A percentile compares a stretch with the other conserved stretches of the same genome.
These are phyloP conservation scores for Phytophthora ohioensis DNA, from an alignment of 352 stramenopile species.

Conservation along the genomic window DNA sequence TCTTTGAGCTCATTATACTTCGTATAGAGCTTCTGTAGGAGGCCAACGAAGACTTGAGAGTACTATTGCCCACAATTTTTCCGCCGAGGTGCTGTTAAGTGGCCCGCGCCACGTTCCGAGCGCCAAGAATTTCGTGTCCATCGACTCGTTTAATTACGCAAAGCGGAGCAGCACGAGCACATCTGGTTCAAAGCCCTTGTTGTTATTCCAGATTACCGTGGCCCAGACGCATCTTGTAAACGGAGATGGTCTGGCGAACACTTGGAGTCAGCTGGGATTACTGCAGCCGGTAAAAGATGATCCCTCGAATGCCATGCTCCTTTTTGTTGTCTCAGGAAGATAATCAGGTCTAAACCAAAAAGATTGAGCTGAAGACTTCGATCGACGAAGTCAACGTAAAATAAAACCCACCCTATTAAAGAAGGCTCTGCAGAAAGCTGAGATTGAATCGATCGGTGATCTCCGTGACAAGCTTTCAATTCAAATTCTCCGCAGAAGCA, in stretches of 20 bases:
- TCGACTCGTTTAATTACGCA: conserved; percentile 22
- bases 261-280: neutral
- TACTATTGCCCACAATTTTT: conserved; percentile 4
- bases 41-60: neutral
- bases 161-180: neutral
- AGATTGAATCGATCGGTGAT: neutral
- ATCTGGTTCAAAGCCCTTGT: neutral
- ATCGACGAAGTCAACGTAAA: neutral
- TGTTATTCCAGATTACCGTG: conserved; percentile 14
- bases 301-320: neutral
- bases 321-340: neutral
- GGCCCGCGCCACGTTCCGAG: conserved; percentile 3
- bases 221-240: conserved; percentile 5
- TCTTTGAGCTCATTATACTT: neutral
- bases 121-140: conserved; percentile 8
- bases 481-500: too few species aligned
- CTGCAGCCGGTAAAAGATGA: conserved; percentile 1
- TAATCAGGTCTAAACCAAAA: neutral
- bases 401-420: neutral
- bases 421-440: neutral
- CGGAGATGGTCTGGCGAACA: neutral
- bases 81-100: conserved; percentile 1
- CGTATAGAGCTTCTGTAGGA: neutral
- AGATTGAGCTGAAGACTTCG: neutral
- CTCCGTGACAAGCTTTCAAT: neutral